These are phyloP conservation scores for Boletus reticuloceps DNA, from an alignment of 768 basidiomycete genomes.

Conservation along the genomic window DNA sequence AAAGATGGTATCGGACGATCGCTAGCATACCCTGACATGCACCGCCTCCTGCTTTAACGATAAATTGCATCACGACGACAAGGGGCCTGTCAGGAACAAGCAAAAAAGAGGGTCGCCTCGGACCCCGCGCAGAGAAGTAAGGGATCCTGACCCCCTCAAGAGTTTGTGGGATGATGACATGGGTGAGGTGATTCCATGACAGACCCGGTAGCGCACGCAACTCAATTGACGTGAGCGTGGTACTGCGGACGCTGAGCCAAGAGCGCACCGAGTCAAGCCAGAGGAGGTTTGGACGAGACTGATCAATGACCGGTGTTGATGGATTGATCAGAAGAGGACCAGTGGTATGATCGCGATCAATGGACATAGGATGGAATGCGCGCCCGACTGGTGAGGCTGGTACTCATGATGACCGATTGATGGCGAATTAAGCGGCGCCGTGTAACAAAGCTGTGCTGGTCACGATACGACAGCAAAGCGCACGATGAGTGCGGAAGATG, in stretches of 20 bases:
- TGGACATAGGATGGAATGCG: not conserved
- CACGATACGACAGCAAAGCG: not conserved
- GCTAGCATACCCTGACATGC: slow-evolving; percentile 6
- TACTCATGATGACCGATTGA: too few relatives aligned
- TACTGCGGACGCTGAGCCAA: slow-evolving; percentile 6
- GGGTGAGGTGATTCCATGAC: slow-evolving; percentile 25
- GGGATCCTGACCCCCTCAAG: not conserved
- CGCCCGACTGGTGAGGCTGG: slow-evolving; percentile 2
- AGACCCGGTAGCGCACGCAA: slow-evolving; percentile 2
- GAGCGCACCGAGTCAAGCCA: not conserved
- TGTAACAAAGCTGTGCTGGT: not conserved
- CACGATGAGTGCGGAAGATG: not conserved
- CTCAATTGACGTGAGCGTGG: slow-evolving; percentile 14
- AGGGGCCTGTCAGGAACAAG: slow-evolving; percentile 25
- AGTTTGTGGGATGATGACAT: slow-evolving; percentile 10
- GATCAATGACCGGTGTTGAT: not conserved
- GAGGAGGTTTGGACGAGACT: not conserved
- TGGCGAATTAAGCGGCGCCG: not conserved
- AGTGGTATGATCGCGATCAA: slow-evolving; percentile 5
- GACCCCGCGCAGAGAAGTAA: slow-evolving; percentile 29
- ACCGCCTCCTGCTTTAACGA: slow-evolving; percentile 19
- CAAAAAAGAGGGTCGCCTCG: slow-evolving; percentile 25
- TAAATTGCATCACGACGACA: slow-evolving; percentile 25
- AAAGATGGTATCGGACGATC: not conserved
- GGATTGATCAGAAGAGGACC: slow-evolving; percentile 2